Percentiles rank a stretch among this genome's conserved stretches.
phyloP scores from a whole-genome alignment of 768 basidiomycete genomes.

The Lyophyllum decastes region DNA sequence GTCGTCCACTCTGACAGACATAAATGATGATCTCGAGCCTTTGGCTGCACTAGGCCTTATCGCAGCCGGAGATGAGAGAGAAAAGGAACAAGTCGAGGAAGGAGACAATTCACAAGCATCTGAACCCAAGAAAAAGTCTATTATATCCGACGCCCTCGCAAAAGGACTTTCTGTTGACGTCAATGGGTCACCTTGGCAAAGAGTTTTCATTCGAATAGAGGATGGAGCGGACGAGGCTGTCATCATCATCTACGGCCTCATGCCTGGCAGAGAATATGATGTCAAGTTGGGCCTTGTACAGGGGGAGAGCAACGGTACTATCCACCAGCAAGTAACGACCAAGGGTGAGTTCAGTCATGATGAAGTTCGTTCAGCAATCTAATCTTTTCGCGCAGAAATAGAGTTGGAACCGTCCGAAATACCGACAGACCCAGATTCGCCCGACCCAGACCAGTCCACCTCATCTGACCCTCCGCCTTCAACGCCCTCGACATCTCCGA shows the following conservation, averaged over 20 bases:
- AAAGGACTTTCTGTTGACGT: constrained; percentile 80
- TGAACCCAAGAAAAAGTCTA: constrained; percentile 33
- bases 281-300: constrained; percentile 80
- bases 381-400: constrained; percentile 17
- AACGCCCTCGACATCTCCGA: constrained; percentile 43
- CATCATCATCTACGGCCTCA: constrained; percentile 87
- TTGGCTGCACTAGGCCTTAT: constrained; percentile 42
- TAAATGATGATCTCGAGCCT: constrained; percentile 38
- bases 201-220: constrained; percentile 77
- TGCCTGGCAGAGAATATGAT: constrained; percentile 89
- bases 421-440: constrained; percentile 36
- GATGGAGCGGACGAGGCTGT: constrained; percentile 85
- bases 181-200: constrained; percentile 77
- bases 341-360: constrained; percentile 41
- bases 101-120: constrained; percentile 26
- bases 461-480: constrained; percentile 35
- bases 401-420: constrained; percentile 32
- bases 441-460: constrained; percentile 29
- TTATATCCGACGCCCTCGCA: constrained; percentile 68
- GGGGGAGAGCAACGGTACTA: constrained; percentile 46
- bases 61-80: constrained; percentile 30
- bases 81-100: constrained; percentile 36
- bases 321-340: constrained; percentile 69
- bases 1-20: constrained; percentile 49
- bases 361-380: not conserved